phyloP scores from a whole-genome alignment of 495 filamentous ascomycete species.

The Filosporella fistucella region DNA sequence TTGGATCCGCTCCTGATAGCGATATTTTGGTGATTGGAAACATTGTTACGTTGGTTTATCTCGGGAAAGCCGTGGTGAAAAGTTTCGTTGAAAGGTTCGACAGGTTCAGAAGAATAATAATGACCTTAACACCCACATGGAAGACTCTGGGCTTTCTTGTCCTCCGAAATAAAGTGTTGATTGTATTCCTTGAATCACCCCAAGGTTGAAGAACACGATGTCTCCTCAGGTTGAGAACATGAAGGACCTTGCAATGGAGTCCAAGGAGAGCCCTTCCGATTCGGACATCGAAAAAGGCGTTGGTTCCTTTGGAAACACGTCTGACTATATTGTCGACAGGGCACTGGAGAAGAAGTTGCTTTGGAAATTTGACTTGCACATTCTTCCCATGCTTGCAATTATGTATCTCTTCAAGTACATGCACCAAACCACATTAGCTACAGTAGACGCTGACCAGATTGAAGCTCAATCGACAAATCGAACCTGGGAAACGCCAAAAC shows the following conservation, averaged over 20 bases:
- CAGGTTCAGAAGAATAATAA: no score
- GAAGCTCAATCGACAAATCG: slow-evolving; percentile 51
- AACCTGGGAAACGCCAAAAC: slow-evolving; percentile 72
- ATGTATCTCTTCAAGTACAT: slow-evolving; percentile 58
- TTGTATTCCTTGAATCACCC: no score
- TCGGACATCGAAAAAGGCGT: not conserved
- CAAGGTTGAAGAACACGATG: no score
- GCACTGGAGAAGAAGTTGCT: slow-evolving; percentile 47
- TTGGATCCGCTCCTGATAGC: no score
- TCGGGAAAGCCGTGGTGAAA: no score
- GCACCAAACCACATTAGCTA: not conserved
- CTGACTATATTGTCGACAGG: slow-evolving; percentile 1
- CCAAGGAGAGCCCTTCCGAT: not conserved
- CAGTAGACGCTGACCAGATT: not conserved
- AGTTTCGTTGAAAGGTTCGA: no score
- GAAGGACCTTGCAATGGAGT: not conserved
- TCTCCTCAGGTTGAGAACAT: not conserved
- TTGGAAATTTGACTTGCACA: slow-evolving; percentile 57
- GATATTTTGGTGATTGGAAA: no score
- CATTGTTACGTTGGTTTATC: no score
- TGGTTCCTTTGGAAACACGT: not conserved
- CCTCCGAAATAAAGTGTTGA: no score
- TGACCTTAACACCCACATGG: no score
- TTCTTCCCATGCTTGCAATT: slow-evolving; percentile 56
- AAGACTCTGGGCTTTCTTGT: no score